Base-by-base conservation (phyloP, 2,329 filamentous ascomycete genomes). In the Arthrobotrys pseudoclavata region DNA sequence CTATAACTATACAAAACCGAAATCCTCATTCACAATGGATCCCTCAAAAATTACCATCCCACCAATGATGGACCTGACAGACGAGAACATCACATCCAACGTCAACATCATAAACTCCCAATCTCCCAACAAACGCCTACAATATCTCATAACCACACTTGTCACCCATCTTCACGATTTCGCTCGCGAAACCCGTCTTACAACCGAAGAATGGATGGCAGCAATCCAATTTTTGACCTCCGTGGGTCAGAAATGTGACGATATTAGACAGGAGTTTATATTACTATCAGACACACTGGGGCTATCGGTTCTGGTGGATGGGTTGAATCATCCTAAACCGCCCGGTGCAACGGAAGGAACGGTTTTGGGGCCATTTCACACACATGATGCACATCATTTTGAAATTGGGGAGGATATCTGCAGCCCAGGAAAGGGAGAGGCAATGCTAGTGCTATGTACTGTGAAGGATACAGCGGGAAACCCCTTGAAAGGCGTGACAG, bases 161-260 rank as follows among this genome's bases (percentile, higher is more conserved):
- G 91, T 94, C 57, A 88, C 89, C 12, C 92, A 96, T 84, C 85
- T 95, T 1, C 92, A 96, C 84, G 92, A 94, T 84, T 95, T 94
- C 82, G 91, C 91, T 4, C 87, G 92, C 68, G 92, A 95, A 83
- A 94, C 91, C 0, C 86, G 92, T 31, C 86, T 95, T 37, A 92
- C 89, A 82, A 91, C 90, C 3, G 86, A 89, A 1, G 92, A 96
- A 85, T 95, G 92, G 92, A 92, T 92, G 89, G 85, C 87, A 0
- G 91, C 89, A 0, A 86, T 95, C 68, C 84, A 88, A 50, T 95
- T 94, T 84, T 85, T 95, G 29, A 92, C 91, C 0, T 85, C 86
- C 47, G 90, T 91, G 7, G 92, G 92, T 3, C 87, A 95, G 83
- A 94, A 90, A 75, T 91, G 89, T 82, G 90, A 86, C 71, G 90